Evolutionary conservation across 306 rosid genomes (phyloP).

Genomic region (Rosa lucieae): DNA sequence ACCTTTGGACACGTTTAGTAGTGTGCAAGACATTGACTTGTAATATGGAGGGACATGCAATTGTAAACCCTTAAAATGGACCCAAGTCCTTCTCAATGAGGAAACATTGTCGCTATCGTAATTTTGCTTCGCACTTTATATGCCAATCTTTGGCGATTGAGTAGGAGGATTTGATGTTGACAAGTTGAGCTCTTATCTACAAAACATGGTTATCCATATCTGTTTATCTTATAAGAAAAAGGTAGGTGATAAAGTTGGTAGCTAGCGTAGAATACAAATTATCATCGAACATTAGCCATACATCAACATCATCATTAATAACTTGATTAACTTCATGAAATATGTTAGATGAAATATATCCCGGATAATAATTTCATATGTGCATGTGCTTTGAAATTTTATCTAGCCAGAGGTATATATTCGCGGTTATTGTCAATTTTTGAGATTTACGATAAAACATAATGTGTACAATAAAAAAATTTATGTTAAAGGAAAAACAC

Average conservation of each 20-base stretch:
- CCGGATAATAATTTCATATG: no score
- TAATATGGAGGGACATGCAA: neutral
- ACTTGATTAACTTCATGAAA: neutral
- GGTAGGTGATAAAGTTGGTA: neutral
- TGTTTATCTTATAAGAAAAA: neutral
- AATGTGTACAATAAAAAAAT: no score
- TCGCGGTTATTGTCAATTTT: no score
- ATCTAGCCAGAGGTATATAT: no score
- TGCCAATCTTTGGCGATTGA: slow-evolving; percentile 10
- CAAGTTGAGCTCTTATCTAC: neutral
- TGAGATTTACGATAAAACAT: no score
- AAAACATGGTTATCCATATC: neutral
- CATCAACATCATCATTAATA: neutral
- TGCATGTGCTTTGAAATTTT: no score
- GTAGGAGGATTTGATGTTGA: neutral
- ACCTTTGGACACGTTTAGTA: neutral
- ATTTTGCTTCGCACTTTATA: neutral
- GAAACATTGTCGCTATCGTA: neutral
- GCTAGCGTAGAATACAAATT: neutral
- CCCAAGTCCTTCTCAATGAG: neutral
- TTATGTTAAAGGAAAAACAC: no score
- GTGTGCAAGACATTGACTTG: neutral
- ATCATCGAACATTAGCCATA: neutral
- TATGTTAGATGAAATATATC: neutral
- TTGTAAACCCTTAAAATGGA: neutral